Conservation (phyloP, 352 stramenopile genomes). For the Globisporangium alternatum region DNA sequence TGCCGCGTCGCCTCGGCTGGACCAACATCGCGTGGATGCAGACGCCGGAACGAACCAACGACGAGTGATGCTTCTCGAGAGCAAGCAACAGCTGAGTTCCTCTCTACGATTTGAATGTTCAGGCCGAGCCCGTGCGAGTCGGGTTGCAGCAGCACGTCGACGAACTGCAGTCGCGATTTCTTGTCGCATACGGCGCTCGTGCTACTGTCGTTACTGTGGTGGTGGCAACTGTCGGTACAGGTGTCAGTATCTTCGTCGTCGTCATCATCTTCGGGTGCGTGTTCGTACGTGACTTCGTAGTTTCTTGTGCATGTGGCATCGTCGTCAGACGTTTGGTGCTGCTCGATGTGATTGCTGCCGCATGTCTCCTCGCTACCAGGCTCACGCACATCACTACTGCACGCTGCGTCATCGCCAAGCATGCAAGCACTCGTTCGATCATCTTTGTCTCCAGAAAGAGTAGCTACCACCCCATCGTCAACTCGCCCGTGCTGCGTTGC, state of each 20-base stretch:
- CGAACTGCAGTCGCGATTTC: conserved; percentile 16
- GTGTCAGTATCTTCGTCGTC: neutral
- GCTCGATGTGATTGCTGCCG: neutral
- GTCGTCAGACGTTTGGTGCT: neutral
- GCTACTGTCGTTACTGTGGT: neutral
- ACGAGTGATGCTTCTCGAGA: conserved; percentile 15
- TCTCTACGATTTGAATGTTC: conserved; percentile 24
- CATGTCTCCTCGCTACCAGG: neutral
- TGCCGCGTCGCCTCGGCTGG: conserved; percentile 46
- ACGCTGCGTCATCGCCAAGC: neutral
- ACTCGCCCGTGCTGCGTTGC: neutral
- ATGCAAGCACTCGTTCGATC: neutral
- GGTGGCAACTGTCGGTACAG: neutral
- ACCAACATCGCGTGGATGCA: conserved; percentile 33
- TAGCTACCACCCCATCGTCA: neutral
- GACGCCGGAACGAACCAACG: conserved; percentile 45
- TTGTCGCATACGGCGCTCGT: neutral
- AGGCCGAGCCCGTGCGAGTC: conserved; percentile 46
- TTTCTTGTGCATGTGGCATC: neutral
- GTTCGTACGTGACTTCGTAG: conserved; percentile 9
- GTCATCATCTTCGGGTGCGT: conserved; percentile 14
- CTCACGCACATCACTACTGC: neutral
- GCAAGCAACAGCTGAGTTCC: neutral
- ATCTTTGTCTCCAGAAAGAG: neutral
- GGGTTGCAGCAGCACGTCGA: conserved; percentile 51